Evolutionary conservation across 495 filamentous ascomycete genomes (phyloP).

Genomic region (Penicillium silybi): DNA sequence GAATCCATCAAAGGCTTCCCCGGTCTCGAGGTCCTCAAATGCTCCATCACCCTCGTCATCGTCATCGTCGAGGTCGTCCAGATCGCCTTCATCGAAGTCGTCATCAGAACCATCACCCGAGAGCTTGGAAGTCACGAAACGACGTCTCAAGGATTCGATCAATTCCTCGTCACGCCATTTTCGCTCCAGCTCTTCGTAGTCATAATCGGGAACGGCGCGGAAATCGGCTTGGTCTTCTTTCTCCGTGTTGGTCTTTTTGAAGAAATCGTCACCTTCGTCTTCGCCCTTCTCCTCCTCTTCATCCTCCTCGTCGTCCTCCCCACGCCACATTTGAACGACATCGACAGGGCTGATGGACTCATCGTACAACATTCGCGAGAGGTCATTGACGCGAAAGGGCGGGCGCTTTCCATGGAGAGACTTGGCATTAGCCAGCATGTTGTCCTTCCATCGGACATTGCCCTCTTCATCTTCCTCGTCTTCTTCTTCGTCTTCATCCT

Average conservation of each 20-base stretch:
- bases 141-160: slow-evolving; percentile 65
- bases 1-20: slow-evolving; percentile 51
- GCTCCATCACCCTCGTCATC: slow-evolving; percentile 80
- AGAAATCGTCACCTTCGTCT: slow-evolving; percentile 77
- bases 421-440: slow-evolving; percentile 72
- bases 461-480: slow-evolving; percentile 62
- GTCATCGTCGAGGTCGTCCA: slow-evolving; percentile 34
- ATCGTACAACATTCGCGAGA: slow-evolving; percentile 87
- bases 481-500: slow-evolving; percentile 54
- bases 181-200: slow-evolving; percentile 73
- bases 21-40: slow-evolving; percentile 85
- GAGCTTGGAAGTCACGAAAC: slow-evolving; percentile 70
- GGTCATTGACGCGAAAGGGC: slow-evolving; percentile 69
- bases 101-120: slow-evolving; percentile 42
- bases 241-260: slow-evolving; percentile 65
- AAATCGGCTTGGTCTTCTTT: slow-evolving; percentile 67
- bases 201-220: slow-evolving; percentile 69
- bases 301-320: slow-evolving; percentile 43
- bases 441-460: slow-evolving; percentile 75
- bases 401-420: slow-evolving; percentile 63
- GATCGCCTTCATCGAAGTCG: slow-evolving; percentile 48
- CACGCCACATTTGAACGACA: slow-evolving; percentile 74
- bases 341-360: slow-evolving; percentile 69
- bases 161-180: slow-evolving; percentile 82
- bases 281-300: slow-evolving; percentile 42